These are phyloP conservation scores for Aspergillus brunneoviolaceus DNA, from an alignment of 2,329 filamentous ascomycete genomes.

Conservation along the genomic window DNA sequence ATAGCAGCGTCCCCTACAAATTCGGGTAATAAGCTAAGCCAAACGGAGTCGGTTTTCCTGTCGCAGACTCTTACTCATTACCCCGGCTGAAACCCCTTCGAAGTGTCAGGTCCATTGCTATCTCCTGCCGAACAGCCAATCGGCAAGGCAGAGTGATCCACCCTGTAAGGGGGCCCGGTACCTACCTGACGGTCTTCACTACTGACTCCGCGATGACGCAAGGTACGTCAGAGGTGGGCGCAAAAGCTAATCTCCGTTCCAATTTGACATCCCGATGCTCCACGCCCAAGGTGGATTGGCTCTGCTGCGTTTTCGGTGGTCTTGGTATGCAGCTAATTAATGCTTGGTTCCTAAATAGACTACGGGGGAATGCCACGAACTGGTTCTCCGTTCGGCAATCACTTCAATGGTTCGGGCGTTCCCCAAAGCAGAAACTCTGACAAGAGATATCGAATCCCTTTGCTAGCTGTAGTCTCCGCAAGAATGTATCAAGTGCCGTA, in stretches of 20 bases:
- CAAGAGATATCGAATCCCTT: not conserved
- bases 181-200: not conserved
- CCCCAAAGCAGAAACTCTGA: not conserved
- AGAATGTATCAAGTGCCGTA: not conserved
- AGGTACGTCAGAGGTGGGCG: conserved; percentile 3
- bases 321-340: conserved; percentile 7
- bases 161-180: conserved; percentile 5
- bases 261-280: conserved; percentile 2
- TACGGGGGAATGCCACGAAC: not conserved
- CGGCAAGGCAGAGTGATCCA: conserved; percentile 4
- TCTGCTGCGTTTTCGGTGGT: conserved; percentile 3
- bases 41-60: not conserved
- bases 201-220: conserved; percentile 12
- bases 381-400: not conserved
- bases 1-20: not conserved
- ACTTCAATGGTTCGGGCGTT: not conserved
- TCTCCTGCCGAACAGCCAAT: conserved; percentile 4
- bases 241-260: conserved; percentile 8
- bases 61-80: not conserved
- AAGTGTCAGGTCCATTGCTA: not conserved
- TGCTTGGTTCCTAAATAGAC: not conserved
- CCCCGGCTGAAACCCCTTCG: not conserved
- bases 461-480: not conserved
- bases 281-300: conserved; percentile 14
- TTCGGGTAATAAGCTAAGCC: not conserved